A percentile compares a stretch with the other conserved stretches of the same genome.
phyloP scores from a whole-genome alignment of 1,139 yeast genomes.

The Suhomyces coccinellae region DNA sequence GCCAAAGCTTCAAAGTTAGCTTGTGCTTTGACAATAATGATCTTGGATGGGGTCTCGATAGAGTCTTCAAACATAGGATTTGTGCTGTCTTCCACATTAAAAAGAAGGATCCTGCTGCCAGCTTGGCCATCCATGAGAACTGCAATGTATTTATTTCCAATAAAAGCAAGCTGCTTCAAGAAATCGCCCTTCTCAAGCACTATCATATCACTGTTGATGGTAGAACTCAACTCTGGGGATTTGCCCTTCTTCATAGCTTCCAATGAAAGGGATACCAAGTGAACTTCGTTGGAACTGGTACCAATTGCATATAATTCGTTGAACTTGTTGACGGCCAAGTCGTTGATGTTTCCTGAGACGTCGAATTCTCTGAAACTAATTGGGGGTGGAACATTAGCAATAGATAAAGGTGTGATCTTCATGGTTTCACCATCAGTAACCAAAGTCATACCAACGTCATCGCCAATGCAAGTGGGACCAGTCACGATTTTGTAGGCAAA shows the following conservation, averaged over 20 bases:
- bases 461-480: conserved; percentile 69
- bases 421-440: conserved; percentile 80
- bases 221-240: conserved; percentile 46
- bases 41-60: conserved; percentile 48
- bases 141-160: conserved; percentile 51
- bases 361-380: conserved; percentile 69
- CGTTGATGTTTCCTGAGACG: conserved; percentile 50
- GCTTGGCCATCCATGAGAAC: conserved; percentile 55
- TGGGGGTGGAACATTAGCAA: conserved; percentile 96
- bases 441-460: conserved; percentile 74
- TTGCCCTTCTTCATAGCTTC: conserved; percentile 40
- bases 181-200: conserved; percentile 43
- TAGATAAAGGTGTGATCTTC: conserved; percentile 75
- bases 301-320: conserved; percentile 62
- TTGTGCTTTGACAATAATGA: conserved; percentile 56
- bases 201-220: conserved; percentile 28
- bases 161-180: conserved; percentile 65
- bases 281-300: conserved; percentile 38
- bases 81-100: conserved; percentile 40
- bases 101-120: conserved; percentile 50
- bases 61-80: conserved; percentile 44
- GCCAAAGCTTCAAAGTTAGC: conserved; percentile 55
- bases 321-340: conserved; percentile 63
- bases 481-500: conserved; percentile 62
- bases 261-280: conserved; percentile 24